Evolutionary conservation across 2,329 filamentous ascomycete genomes (phyloP), one percentile per base, ranked within the genome.

Genomic region (Colletotrichum sp.): DNA sequence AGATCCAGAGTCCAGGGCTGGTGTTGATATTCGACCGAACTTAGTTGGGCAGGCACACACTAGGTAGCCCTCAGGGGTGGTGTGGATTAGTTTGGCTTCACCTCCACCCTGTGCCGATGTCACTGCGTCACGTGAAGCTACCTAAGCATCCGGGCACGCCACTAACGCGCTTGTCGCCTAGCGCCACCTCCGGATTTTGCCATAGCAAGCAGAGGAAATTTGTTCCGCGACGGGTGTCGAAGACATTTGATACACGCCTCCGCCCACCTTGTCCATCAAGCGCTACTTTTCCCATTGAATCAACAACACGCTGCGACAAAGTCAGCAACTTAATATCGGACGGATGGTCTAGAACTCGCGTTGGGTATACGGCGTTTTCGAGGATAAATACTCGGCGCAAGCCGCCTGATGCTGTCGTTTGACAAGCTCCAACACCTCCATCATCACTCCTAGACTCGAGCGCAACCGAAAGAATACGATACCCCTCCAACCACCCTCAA

Each of bases 401-500:
- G 72, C 70, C 70, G 72, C 64, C 66, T 58, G 34, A 31, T 72
- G 68, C 69, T 72, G 72, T 74, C 63, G 62, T 29, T 73, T 33
- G 70, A 73, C 72, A 55, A 73, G 72, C 72, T 69, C 57, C 63
- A 68, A 54, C 62, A 73, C 69, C 72, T 69, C 34, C 63, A 38
- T 27, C 62, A 73, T 15, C 54, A 70, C n/a, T 24, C 54, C 31
- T 47, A 68, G 55, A 66, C 43, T 63, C 63, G 34, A 38, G 62
- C 63, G 69, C 63, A 29, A 70, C 54, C 68, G 68, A 71, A 33
- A 70, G 57, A 16, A 74, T 15, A 74, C 63, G 38, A 73, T 66
- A 69, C 66, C 70, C 31, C 38, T 51, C 38, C 68, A 59, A 57
- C 31, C 76, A 76, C 79, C 80, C 81, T 78, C 83, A 89, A 83